These are phyloP conservation scores for Rosa multiflora DNA, from an alignment of 306 rosid genomes.

Conservation along the genomic window DNA sequence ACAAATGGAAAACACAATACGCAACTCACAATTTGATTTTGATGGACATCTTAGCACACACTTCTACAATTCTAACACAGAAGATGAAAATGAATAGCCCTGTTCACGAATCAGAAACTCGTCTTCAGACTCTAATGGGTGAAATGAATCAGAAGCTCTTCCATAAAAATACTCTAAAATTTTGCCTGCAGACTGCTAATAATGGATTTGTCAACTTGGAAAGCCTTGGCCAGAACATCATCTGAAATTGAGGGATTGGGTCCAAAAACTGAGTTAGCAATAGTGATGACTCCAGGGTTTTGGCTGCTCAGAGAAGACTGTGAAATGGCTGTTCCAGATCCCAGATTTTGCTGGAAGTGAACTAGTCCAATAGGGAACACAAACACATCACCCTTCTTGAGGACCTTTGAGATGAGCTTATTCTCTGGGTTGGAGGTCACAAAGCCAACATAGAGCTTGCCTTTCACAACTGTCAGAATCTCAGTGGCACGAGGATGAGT, in stretches of 20 bases:
- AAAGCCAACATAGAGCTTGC: constrained; percentile 23
- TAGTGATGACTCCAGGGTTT: constrained; percentile 25
- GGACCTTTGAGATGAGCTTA: constrained; percentile 27
- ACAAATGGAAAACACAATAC: neutral
- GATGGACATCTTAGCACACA: neutral
- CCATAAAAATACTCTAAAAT: constrained; percentile 4
- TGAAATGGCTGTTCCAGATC: constrained; percentile 17
- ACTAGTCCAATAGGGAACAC: constrained; percentile 26
- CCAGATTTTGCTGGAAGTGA: constrained; percentile 24
- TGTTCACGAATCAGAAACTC: neutral
- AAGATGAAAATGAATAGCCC: neutral
- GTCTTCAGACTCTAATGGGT: neutral
- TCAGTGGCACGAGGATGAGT: constrained; percentile 28
- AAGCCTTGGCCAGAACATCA: constrained; percentile 22
- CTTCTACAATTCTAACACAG: neutral
- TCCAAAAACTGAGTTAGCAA: constrained; percentile 23
- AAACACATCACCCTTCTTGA: constrained; percentile 27
- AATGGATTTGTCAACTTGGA: constrained; percentile 21
- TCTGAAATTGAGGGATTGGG: constrained; percentile 17
- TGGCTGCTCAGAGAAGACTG: constrained; percentile 27
- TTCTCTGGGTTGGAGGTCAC: constrained; percentile 26
- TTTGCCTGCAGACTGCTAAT: constrained; percentile 15
- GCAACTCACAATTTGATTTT: neutral
- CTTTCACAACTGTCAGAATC: constrained; percentile 15
- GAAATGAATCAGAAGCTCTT: neutral